phyloP scores from a whole-genome alignment of 495 filamentous ascomycete genomes.

The Talaromyces adpressus region DNA sequence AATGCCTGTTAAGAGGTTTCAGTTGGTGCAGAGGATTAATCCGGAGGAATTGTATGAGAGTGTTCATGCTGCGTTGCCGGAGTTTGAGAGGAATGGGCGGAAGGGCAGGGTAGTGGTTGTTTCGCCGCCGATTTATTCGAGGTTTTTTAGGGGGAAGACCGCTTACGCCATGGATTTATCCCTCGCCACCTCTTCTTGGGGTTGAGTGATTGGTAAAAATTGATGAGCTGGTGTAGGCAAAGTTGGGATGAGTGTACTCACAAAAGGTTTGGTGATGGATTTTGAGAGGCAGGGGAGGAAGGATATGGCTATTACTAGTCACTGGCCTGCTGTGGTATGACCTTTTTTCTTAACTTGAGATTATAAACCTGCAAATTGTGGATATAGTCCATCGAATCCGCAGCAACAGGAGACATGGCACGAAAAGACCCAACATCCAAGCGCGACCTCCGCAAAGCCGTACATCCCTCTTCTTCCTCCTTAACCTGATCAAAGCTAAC shows the following conservation, averaged over 20 bases:
- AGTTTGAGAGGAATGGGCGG: constrained; percentile 45
- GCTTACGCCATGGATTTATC: constrained; percentile 84
- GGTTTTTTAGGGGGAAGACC: constrained; percentile 82
- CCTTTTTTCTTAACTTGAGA: not conserved
- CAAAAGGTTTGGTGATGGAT: constrained; percentile 79
- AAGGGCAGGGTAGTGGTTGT: constrained; percentile 70
- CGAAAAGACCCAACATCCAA: constrained; percentile 35
- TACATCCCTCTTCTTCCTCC: constrained; percentile 14
- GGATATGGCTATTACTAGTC: constrained; percentile 71
- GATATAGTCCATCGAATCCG: constrained; percentile 61
- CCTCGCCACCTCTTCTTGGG: no score
- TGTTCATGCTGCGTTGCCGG: constrained; percentile 59
- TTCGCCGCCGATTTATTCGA: constrained; percentile 75
- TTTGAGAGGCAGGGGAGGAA: constrained; percentile 57
- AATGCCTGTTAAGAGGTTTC: constrained; percentile 75
- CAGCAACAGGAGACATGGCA: constrained; percentile 53
- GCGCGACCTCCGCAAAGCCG: constrained; percentile 57
- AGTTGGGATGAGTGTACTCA: constrained; percentile 75
- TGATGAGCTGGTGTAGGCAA: no score
- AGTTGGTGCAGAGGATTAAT: constrained; percentile 77
- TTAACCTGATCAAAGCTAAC: not conserved
- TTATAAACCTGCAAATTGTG: not conserved
- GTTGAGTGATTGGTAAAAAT: no score
- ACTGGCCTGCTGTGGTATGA: constrained; percentile 73
- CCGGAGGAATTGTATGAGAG: constrained; percentile 58